phyloP scores from a whole-genome alignment of 2,329 filamentous ascomycete genomes.

The Ceratocystis harringtonii region DNA sequence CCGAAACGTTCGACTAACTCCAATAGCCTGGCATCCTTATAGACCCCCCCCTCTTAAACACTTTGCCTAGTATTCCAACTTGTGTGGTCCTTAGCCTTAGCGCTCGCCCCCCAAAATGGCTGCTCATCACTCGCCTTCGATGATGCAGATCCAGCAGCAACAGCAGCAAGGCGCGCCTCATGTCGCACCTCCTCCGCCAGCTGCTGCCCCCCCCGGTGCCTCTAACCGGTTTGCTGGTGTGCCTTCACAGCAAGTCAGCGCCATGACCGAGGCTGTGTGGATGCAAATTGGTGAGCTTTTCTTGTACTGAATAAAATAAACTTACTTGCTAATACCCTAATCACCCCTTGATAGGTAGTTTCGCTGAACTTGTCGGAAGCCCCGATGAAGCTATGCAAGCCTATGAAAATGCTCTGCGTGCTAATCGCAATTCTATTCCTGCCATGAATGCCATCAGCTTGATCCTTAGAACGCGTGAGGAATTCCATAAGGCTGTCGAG shows the following conservation, averaged over 20 bases:
- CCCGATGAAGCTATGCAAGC: constrained; percentile 77
- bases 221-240: constrained; percentile 32
- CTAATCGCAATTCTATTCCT: constrained; percentile 74
- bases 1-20: too few relatives aligned
- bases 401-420: constrained; percentile 77
- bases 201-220: constrained; percentile 36
- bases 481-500: constrained; percentile 86
- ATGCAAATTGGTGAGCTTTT: constrained; percentile 65
- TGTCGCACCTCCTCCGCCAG: constrained; percentile 38
- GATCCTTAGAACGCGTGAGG: constrained; percentile 80
- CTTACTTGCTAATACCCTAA: background rate
- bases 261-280: constrained; percentile 80
- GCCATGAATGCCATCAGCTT: constrained; percentile 92
- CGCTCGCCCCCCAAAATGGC: constrained; percentile 37
- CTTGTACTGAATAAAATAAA: constrained; percentile 16
- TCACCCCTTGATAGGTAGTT: constrained; percentile 43
- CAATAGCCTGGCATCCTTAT: background rate
- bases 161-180: constrained; percentile 47
- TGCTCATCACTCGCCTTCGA: constrained; percentile 68
- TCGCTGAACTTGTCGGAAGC: constrained; percentile 77
- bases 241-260: constrained; percentile 58
- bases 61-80: background rate
- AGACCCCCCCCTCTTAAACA: background rate
- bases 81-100: background rate
- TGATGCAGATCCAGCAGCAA: constrained; percentile 47